These are phyloP conservation scores for Termitomyces sp. DNA, from an alignment of 768 basidiomycete genomes.

Conservation along the genomic window DNA sequence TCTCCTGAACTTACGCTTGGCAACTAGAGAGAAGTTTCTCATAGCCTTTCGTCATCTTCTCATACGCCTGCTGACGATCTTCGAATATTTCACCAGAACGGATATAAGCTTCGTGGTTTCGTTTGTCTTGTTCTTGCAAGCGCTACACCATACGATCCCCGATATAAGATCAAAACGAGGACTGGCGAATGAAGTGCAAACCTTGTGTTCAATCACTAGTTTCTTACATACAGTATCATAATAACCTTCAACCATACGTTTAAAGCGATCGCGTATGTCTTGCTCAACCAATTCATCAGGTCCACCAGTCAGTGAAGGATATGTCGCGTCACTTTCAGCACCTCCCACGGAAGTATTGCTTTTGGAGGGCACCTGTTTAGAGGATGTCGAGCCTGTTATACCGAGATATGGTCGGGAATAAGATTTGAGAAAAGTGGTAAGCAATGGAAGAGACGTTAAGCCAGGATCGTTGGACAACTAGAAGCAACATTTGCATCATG, in stretches of 20 bases:
- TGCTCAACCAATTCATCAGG: conserved; percentile 77
- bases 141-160: conserved; percentile 43
- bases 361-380: conserved; percentile 55
- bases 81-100: conserved; percentile 99
- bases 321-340: conserved; percentile 25
- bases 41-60: conserved; percentile 96
- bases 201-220: conserved; percentile 86
- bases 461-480: conserved; percentile 87
- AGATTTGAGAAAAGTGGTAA: conserved; percentile 91
- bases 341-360: conserved; percentile 45
- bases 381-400: conserved; percentile 43
- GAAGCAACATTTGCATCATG: conserved; percentile 7
- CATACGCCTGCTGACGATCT: conserved; percentile 97
- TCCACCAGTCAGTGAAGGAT: conserved; percentile 40
- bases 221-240: conserved; percentile 92
- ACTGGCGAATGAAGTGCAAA: conserved; percentile 26
- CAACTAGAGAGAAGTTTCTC: conserved; percentile 88
- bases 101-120: conserved; percentile 98
- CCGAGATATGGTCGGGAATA: conserved; percentile 87
- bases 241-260: conserved; percentile 90
- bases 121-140: conserved; percentile 92
- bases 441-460: conserved; percentile 81
- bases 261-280: conserved; percentile 84
- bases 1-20: conserved; percentile 57
- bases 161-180: neutral